Evolutionary conservation across 1,139 yeast genomes (phyloP).

Genomic region (Candida smagusa): DNA sequence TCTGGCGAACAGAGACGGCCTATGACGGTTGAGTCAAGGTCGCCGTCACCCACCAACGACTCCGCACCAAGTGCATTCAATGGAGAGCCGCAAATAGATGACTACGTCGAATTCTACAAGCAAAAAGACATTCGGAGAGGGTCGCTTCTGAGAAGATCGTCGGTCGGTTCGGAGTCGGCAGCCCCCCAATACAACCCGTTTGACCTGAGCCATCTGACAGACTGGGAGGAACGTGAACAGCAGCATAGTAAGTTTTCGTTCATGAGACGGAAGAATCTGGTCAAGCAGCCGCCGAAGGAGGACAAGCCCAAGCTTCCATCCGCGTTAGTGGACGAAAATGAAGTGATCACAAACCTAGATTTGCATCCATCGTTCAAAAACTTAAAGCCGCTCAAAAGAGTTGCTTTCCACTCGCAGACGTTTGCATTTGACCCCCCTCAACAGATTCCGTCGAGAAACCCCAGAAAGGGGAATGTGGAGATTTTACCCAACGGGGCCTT

Average conservation of each 20-base stretch:
- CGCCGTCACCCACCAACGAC: slow-evolving; percentile 4
- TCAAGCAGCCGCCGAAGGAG: slow-evolving; percentile 2
- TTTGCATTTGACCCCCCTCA: slow-evolving; percentile 74
- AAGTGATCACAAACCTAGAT: slow-evolving; percentile 2
- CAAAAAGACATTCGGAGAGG: slow-evolving; percentile 24
- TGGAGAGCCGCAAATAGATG: slow-evolving; percentile 37
- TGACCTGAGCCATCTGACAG: slow-evolving; percentile 1
- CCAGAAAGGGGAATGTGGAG: slow-evolving; percentile 72
- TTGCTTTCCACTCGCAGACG: slow-evolving; percentile 69
- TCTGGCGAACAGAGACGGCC: neutral
- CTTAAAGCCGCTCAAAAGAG: slow-evolving; percentile 54
- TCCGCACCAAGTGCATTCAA: slow-evolving; percentile 18
- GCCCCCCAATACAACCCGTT: slow-evolving; percentile 3
- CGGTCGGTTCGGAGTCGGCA: slow-evolving; percentile 3
- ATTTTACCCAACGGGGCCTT: slow-evolving; percentile 57
- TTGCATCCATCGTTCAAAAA: slow-evolving; percentile 13
- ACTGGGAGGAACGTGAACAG: slow-evolving; percentile 1
- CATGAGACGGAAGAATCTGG: slow-evolving; percentile 5
- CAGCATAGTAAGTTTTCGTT: slow-evolving; percentile 6
- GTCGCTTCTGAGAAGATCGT: slow-evolving; percentile 8
- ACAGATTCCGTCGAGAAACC: slow-evolving; percentile 62
- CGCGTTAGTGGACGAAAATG: slow-evolving; percentile 1
- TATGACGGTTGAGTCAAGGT: neutral
- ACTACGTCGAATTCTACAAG: slow-evolving; percentile 52
- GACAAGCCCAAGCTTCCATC: neutral